A percentile compares a stretch with the other conserved stretches of the same genome.
phyloP scores from a whole-genome alignment of 345 rosid genomes.

The Psidium friedrichsthalianum region DNA sequence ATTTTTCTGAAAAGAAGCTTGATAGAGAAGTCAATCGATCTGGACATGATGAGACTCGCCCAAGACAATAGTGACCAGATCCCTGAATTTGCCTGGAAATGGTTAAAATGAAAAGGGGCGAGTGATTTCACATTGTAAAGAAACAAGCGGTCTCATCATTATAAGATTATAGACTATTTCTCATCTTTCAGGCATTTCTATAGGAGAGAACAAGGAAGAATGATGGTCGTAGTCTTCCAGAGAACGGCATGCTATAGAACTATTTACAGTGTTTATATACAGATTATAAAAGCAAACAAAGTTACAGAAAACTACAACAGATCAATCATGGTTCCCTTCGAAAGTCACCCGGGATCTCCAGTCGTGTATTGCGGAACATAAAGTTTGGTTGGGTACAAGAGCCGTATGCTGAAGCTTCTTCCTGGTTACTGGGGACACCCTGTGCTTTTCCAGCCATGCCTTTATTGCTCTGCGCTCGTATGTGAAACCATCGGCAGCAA shows the following conservation, averaged over 20 bases:
- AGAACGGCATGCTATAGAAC: neutral
- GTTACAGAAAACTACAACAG: neutral
- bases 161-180: neutral
- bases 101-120: neutral
- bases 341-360: constrained; percentile 49
- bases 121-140: neutral
- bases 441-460: constrained; percentile 59
- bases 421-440: constrained; percentile 71
- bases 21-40: neutral
- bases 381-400: constrained; percentile 51
- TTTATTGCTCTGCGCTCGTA: constrained; percentile 68
- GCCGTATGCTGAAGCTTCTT: constrained; percentile 29
- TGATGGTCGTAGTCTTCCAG: neutral
- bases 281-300: neutral
- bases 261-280: neutral
- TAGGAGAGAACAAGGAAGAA: neutral
- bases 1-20: neutral
- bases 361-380: constrained; percentile 62
- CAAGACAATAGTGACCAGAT: neutral
- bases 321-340: neutral
- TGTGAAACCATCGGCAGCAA: constrained; percentile 83
- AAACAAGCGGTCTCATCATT: neutral
- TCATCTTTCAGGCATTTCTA: neutral
- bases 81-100: neutral
- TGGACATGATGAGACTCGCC: neutral